Conservation (phyloP, 768 basidiomycete species). For the Lyophyllum semitale region DNA sequence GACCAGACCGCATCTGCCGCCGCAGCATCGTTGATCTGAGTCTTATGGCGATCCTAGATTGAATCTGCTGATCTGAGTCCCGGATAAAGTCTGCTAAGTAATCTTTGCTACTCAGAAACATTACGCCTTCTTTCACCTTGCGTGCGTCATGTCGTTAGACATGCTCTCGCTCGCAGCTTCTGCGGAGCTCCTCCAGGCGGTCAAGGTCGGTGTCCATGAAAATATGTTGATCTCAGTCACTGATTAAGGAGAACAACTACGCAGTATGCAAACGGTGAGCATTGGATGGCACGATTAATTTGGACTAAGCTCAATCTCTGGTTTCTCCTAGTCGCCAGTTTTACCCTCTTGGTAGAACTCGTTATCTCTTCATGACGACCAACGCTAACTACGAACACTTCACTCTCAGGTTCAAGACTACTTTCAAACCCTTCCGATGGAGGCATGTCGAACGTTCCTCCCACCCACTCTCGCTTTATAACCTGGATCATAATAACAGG, state of each 20-base stretch:
- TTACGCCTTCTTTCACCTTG: neutral
- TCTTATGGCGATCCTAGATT: too few relatives aligned
- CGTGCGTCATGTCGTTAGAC: slow-evolving; percentile 2
- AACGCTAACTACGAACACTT: neutral
- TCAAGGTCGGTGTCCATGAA: neutral
- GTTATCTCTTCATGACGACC: neutral
- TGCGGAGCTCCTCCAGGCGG: neutral
- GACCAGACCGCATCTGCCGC: too few relatives aligned
- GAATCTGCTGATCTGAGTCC: neutral
- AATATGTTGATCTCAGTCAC: neutral
- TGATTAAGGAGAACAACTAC: neutral
- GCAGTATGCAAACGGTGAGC: slow-evolving; percentile 9
- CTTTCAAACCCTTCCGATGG: slow-evolving; percentile 6
- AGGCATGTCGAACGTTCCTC: neutral
- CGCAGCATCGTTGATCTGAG: too few relatives aligned
- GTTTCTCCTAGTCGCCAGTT: slow-evolving; percentile 5
- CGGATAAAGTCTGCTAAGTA: neutral
- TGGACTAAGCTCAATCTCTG: neutral
- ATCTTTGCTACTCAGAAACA: neutral
- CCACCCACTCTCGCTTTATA: neutral
- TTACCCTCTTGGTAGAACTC: slow-evolving; percentile 1
- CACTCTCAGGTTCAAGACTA: slow-evolving; percentile 6
- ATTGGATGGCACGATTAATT: neutral
- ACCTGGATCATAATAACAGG: slow-evolving; percentile 7
- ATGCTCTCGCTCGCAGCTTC: neutral